Evolutionary conservation across 2,329 filamentous ascomycete genomes (phyloP).

Genomic region (Paecilomyces fulvus): DNA sequence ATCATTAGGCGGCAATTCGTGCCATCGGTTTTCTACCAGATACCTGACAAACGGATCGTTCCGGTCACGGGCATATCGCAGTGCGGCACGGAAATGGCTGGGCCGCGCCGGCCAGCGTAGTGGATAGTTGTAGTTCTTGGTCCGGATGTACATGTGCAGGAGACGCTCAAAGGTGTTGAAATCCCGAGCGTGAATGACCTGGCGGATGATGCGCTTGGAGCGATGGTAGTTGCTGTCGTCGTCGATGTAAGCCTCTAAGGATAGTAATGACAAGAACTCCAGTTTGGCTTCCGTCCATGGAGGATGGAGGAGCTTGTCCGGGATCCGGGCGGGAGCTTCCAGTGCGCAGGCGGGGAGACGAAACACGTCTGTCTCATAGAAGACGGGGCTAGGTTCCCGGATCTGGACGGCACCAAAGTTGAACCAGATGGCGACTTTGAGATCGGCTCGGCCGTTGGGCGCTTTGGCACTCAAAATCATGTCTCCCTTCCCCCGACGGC

Average conservation of each 20-base stretch:
- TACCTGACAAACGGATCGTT: constrained; percentile 27
- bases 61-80: constrained; percentile 16
- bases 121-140: constrained; percentile 23
- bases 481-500: constrained; percentile 23
- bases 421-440: constrained; percentile 30
- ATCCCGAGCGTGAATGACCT: constrained; percentile 27
- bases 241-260: constrained; percentile 29
- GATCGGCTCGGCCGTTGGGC: constrained; percentile 8
- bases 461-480: constrained; percentile 17
- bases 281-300: constrained; percentile 34
- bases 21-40: constrained; percentile 25
- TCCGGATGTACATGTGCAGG: constrained; percentile 21
- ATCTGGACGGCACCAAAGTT: constrained; percentile 29
- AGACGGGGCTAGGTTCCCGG: constrained; percentile 16
- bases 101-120: constrained; percentile 25
- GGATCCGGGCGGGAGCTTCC: constrained; percentile 24
- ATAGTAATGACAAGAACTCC: constrained; percentile 30
- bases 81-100: constrained; percentile 22
- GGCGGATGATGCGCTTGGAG: constrained; percentile 21
- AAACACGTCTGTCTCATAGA: constrained; percentile 25
- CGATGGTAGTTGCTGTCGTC: constrained; percentile 21
- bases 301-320: constrained; percentile 27
- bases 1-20: constrained; percentile 18
- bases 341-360: constrained; percentile 23
- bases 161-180: constrained; percentile 24